A percentile compares a stretch with the other conserved stretches of the same genome.
phyloP scores from a whole-genome alignment of 2,329 filamentous ascomycete genomes.

The Byssothecium circinans region DNA sequence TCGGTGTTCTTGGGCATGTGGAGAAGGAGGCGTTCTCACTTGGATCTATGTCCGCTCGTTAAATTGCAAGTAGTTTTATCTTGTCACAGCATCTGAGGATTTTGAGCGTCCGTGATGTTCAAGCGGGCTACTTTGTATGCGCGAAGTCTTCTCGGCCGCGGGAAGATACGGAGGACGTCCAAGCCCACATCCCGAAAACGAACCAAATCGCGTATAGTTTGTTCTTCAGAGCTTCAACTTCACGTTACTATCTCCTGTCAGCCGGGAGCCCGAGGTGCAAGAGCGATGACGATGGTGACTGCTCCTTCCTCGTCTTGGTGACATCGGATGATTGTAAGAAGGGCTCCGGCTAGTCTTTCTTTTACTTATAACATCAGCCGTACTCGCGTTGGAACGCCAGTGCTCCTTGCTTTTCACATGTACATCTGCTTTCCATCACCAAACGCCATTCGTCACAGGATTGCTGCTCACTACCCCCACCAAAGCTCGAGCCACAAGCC shows the following conservation, averaged over 20 bases:
- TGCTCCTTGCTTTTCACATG: no score
- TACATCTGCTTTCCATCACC: no score
- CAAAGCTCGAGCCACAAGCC: slow-evolving; percentile 2
- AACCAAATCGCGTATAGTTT: neutral
- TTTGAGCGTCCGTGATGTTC: neutral
- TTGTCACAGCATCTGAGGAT: neutral
- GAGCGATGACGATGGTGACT: neutral
- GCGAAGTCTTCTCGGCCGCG: neutral
- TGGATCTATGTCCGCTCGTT: neutral
- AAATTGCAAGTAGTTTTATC: neutral
- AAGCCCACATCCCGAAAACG: neutral
- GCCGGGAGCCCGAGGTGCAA: neutral
- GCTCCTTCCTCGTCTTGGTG: neutral
- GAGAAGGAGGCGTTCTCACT: neutral
- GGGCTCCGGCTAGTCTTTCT: neutral
- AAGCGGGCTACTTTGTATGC: neutral
- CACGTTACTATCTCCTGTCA: no score
- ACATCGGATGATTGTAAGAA: neutral
- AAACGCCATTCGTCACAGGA: neutral
- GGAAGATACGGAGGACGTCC: neutral
- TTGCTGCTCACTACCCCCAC: neutral
- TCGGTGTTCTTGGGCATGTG: neutral
- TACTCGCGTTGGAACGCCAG: neutral
- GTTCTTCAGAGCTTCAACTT: neutral
- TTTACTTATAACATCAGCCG: neutral